Base-by-base conservation (phyloP, 768 basidiomycete species). In the Lentinula sp. region DNA sequence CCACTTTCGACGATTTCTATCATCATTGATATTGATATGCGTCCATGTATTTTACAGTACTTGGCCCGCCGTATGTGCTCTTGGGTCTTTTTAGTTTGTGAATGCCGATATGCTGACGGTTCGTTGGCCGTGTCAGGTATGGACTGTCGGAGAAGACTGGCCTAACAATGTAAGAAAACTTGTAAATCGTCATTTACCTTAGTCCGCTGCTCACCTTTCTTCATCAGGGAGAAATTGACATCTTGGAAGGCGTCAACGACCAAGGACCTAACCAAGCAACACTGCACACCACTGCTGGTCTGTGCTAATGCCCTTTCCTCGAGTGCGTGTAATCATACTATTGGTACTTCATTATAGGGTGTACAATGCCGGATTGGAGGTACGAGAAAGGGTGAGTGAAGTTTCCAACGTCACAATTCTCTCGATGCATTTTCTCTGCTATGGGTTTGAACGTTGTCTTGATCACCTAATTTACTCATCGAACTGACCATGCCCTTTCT, bases 11-110 rank as follows among this genome's bases (percentile, higher is more conserved):
- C 20, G 32, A 50, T 32, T 9, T 35, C 37, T 13, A 51, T n/a
- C 35, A 13, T 18, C 28, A 9, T 33, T 16, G 18, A 6, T 16
- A 33, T 18, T 9, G 20, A 46, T 16, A 6, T 8, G 37, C 37
- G 3, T 39, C 45, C 16, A 13, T 46, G 16, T 18, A 6, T 20
- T 20, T 23, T 51, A 42, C 13, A 72, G 73, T 18, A 73, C 72
- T 1, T 78, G 77, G 77, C 76, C 85, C 3, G 85, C 85, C 2
- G 76, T 81, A 10, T 85, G 83, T 84, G 81, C 81, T 42, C 71
- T 76, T 13, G 79, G 74, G 36, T 5, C 12, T 13, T 7, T 32
- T 16, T 48, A 42, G 33, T 46, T 46, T 28, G 8, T 15, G 28
- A 16, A 50, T 15, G 60, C 54, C n/a, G 23, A 32, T 36, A 46